Base-by-base conservation (phyloP, 1,139 yeast species). In the Dujonia santamariae region DNA sequence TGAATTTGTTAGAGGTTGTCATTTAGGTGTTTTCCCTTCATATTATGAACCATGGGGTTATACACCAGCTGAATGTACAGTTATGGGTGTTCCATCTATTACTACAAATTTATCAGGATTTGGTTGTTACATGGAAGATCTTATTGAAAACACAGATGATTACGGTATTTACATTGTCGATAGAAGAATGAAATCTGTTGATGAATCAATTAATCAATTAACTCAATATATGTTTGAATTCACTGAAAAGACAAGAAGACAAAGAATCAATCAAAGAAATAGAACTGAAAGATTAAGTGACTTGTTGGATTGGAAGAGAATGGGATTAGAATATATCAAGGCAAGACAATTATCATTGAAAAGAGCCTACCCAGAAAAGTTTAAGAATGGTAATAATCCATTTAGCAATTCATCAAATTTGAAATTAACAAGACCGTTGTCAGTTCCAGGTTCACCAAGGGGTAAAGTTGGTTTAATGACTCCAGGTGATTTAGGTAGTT, bases 31-130 rank as follows among this genome's bases (percentile, higher is more conserved):
- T 34, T 92, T 92, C 81, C 98, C 98, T 34, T 87, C 97, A 0
- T 92, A 92, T 63, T 92, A 92, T 55, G 98, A 92, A 63, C 98
- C 98, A 5, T 92, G 98, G 98, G 98, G 98, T 24, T 92, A 92
- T 62, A 92, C 98, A 4, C 98, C 98, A 8, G 97, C 97, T 8
- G 98, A 92, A 59, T 92, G 98, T 69, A 92, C 98, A 1, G 98
- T 92, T 24, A 92, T 92, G 98, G 98, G 98, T 41, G 95, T 92
- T 38, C 98, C 98, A 14, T 86, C 96, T n/a, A 86, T 92, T 53
- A 90, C 98, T 18, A 92, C 98, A 34, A 92, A 92, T 59, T 70
- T 92, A 45, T 87, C 97, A 7, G 98, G 98, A 2, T 92, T 92
- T 56, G 98, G 98, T 37, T 94, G 97, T 49, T 92, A 92, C 66